These are phyloP conservation scores for Cutaneotrichosporon sp. DNA, from an alignment of 1,284 basidiomycete genomes.

Conservation along the genomic window DNA sequence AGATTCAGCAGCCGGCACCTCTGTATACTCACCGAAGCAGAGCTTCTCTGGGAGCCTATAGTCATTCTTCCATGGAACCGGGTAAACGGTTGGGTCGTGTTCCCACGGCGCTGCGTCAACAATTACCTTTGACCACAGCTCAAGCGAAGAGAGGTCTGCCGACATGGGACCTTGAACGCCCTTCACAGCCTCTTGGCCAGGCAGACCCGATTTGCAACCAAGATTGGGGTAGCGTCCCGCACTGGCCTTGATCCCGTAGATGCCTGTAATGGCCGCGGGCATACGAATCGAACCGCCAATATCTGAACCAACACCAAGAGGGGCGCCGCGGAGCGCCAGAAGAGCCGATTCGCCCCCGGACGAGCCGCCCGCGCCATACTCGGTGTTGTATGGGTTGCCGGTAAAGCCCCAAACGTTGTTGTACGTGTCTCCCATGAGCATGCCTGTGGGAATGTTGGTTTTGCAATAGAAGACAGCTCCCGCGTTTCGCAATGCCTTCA, in stretches of 20 bases:
- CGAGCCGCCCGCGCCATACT: slow-evolving; percentile 40
- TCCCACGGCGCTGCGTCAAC: slow-evolving; percentile 58
- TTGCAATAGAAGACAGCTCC: slow-evolving; percentile 29
- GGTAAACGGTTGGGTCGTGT: slow-evolving; percentile 58
- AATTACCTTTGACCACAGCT: slow-evolving; percentile 56
- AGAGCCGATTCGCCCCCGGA: slow-evolving; percentile 50
- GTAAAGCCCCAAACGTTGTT: slow-evolving; percentile 32
- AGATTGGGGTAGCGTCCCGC: slow-evolving; percentile 14
- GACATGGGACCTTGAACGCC: slow-evolving; percentile 66
- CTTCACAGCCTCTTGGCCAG: slow-evolving; percentile 63
- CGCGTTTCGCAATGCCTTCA: slow-evolving; percentile 14
- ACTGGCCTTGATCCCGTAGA: slow-evolving; percentile 16
- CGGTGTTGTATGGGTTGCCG: slow-evolving; percentile 44
- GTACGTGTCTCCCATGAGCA: slow-evolving; percentile 29
- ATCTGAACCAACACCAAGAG: slow-evolving; percentile 48
- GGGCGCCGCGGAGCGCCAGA: slow-evolving; percentile 38
- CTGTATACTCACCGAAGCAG: slow-evolving; percentile 11
- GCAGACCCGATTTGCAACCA: slow-evolving; percentile 57
- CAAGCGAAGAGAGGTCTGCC: slow-evolving; percentile 56
- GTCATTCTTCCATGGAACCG: slow-evolving; percentile 59
- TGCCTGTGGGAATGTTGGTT: slow-evolving; percentile 22
- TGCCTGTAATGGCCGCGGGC: slow-evolving; percentile 14
- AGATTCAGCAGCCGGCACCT: no score
- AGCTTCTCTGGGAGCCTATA: slow-evolving; percentile 59
- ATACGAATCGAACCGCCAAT: slow-evolving; percentile 57